Percentiles rank a stretch among this genome's conserved stretches.
phyloP scores from a whole-genome alignment of 2,329 filamentous ascomycete genomes.

The Fusarium subtropicale region DNA sequence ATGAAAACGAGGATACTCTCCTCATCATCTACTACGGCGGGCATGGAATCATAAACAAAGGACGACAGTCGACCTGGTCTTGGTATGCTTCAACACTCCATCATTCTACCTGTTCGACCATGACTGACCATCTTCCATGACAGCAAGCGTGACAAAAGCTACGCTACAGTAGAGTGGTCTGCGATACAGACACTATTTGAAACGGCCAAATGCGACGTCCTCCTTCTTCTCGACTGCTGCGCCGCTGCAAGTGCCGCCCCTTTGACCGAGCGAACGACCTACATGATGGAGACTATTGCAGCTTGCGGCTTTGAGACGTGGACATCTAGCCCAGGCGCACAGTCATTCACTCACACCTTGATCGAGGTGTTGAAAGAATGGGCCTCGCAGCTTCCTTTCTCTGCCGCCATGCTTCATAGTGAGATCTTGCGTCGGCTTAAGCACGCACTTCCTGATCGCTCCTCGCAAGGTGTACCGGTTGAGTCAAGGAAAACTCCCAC shows the following conservation, averaged over 20 bases:
- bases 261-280: constrained; percentile 42
- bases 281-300: constrained; percentile 47
- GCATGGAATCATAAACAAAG: constrained; percentile 45
- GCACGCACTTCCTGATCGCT: constrained; percentile 42
- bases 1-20: constrained; percentile 46
- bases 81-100: constrained; percentile 30
- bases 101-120: too few relatives aligned
- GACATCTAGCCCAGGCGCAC: constrained; percentile 41
- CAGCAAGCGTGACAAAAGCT: constrained; percentile 41
- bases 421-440: constrained; percentile 46
- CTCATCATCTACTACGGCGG: constrained; percentile 46
- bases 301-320: constrained; percentile 46
- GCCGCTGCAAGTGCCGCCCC: constrained; percentile 45
- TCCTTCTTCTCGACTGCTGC: constrained; percentile 45
- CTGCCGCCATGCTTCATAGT: constrained; percentile 46
- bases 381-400: constrained; percentile 44
- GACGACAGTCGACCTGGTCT: constrained; percentile 45
- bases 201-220: constrained; percentile 45
- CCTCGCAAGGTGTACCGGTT: constrained; percentile 38
- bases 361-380: constrained; percentile 46
- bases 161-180: constrained; percentile 47
- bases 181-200: constrained; percentile 47
- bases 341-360: constrained; percentile 45
- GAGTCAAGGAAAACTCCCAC: constrained; percentile 45
- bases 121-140: constrained; percentile 31